phyloP scores from a whole-genome alignment of 371 early-diverging fungal genomes.

The Rhizomucor miehei region DNA sequence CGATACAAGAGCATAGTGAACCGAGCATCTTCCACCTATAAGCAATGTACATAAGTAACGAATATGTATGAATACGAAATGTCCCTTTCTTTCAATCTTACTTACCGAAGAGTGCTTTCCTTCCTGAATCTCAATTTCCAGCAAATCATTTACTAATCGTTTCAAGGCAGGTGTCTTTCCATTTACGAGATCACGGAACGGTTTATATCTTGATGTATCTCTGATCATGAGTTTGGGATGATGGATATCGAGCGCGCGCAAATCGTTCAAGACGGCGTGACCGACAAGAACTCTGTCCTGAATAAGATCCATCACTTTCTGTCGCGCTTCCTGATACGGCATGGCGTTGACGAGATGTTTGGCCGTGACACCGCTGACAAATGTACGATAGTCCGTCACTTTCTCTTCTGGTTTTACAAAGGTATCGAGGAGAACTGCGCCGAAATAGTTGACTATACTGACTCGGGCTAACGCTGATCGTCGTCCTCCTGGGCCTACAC shows the following conservation, averaged over 20 bases:
- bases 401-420: slow-evolving; percentile 80
- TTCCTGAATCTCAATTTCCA: slow-evolving; percentile 80
- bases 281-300: slow-evolving; percentile 88
- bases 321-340: slow-evolving; percentile 74
- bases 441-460: slow-evolving; percentile 90
- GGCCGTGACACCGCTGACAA: slow-evolving; percentile 90
- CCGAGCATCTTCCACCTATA: slow-evolving; percentile 82
- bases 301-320: slow-evolving; percentile 72
- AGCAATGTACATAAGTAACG: neutral
- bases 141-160: slow-evolving; percentile 67
- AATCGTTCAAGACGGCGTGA: slow-evolving; percentile 89
- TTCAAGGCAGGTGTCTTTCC: slow-evolving; percentile 75
- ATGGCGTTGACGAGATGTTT: slow-evolving; percentile 62
- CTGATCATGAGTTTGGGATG: slow-evolving; percentile 80
- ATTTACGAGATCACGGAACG: slow-evolving; percentile 65
- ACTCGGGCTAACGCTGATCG: slow-evolving; percentile 89
- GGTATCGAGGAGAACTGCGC: slow-evolving; percentile 81
- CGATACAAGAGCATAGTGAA: slow-evolving; percentile 88
- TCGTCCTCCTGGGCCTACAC: slow-evolving; percentile 82
- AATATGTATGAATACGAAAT: neutral
- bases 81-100: neutral
- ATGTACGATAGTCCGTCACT: slow-evolving; percentile 92
- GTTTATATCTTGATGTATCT: slow-evolving; percentile 81
- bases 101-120: slow-evolving; percentile 88
- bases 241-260: slow-evolving; percentile 68